These are phyloP conservation scores for Hyaloperonospora brassicae DNA, from an alignment of 352 stramenopile genomes.

Conservation along the genomic window DNA sequence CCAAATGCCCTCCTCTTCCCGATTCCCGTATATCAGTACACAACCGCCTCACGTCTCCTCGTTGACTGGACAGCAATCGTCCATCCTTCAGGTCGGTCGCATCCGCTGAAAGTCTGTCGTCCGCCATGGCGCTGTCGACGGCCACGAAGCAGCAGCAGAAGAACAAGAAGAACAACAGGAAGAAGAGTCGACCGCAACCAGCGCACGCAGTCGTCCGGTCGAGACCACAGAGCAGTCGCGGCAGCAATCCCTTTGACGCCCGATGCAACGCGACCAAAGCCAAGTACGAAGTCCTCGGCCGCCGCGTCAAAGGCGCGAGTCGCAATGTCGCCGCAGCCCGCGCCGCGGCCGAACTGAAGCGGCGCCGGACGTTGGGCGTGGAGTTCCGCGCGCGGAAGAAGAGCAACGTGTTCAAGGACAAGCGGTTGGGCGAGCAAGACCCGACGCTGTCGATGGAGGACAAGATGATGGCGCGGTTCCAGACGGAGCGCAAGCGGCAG, in stretches of 20 bases:
- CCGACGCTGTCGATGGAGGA: constrained; percentile 84
- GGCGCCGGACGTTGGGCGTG: constrained; percentile 75
- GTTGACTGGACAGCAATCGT: no score
- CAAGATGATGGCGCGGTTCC: constrained; percentile 89
- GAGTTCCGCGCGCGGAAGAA: constrained; percentile 83
- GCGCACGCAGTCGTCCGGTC: constrained; percentile 16
- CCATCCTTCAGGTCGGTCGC: no score
- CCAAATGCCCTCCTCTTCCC: no score
- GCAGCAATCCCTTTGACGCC: constrained; percentile 87
- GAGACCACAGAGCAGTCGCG: constrained; percentile 24
- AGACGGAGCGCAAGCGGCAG: constrained; percentile 83
- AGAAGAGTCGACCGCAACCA: constrained; percentile 4
- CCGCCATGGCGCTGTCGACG: no score
- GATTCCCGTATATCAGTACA: no score
- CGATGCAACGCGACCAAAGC: constrained; percentile 68
- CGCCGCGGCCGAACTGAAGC: constrained; percentile 72
- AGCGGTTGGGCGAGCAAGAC: constrained; percentile 78
- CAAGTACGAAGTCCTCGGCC: constrained; percentile 88
- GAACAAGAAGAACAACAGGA: no score
- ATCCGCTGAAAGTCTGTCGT: no score
- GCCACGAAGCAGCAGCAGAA: no score
- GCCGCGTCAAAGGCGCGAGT: constrained; percentile 80
- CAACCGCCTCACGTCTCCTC: no score
- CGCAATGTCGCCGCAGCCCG: constrained; percentile 84
- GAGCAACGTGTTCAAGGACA: constrained; percentile 85